Evolutionary conservation across 1,139 yeast species (phyloP), one percentile per base, ranked within the genome.

Genomic region (Pichia cactophila): DNA sequence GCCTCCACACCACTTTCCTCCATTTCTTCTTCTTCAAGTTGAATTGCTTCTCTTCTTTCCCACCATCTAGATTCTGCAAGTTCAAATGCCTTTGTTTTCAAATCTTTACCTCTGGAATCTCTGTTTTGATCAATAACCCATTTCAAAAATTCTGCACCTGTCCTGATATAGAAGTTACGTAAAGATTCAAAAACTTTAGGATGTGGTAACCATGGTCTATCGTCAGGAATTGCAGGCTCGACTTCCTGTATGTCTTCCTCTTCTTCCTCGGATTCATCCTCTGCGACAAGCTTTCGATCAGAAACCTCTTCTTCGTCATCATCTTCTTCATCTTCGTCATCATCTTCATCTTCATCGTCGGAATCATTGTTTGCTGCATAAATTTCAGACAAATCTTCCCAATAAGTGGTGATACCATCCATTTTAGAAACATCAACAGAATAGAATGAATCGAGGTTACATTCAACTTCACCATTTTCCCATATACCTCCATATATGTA

Each of bases 1-100:
- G 87, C 95, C 26, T 87, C 95, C 53, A 89, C 92, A 50, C 96
- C 97, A 48, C 96, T 95, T 58, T 88, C 96, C 67, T 90, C 97
- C 63, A 87, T 70, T 61, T 80, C 80, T 59, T 90, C 97, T 68
- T 92, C 98, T 44, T 88, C 86, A 40, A 81, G 75, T 62, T 95
- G 82, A 26, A 90, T 83, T 59, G 84, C 94, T 62, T 92, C 97
- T 70, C 97, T 82, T 71, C 97, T 84, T 65, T 92, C 97, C 97
- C 97, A 92, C 94, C 96, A 92, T 70, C 97, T 79, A 56, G 84
- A 94, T 68, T 90, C 96, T 65, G 95, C 85, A 54, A 90, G 69
- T 58, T 89, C 97, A 64, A 92, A 92, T 0, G 97, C 86, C 41
- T 86, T 85, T 53, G 86, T 83, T 70, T 90, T 89, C 66, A 92